Base-by-base conservation (phyloP, 1,284 basidiomycete species). In the Neotropicomus parvogracilis region DNA sequence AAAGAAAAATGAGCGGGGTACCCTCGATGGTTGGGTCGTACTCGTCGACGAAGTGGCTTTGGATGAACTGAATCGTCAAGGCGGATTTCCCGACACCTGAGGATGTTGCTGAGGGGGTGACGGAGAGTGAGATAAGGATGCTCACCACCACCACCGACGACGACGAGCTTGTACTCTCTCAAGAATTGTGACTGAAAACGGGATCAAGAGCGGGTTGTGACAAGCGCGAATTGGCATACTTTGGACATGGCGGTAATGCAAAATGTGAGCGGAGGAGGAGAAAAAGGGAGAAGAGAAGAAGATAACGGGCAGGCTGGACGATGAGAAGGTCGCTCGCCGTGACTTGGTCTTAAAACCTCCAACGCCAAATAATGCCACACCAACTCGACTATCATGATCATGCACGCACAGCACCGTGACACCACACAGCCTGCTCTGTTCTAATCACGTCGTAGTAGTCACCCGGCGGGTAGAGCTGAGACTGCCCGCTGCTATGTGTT, bases 21-120 rank as follows among this genome's bases (percentile, higher is more conserved):
- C 90, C 91, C 70, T 94, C 95, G 59, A 97, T 98, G 26, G 95
- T 98, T 26, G 95, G 95, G 70, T 97, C 95, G 64, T 95, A 99
- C 72, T 98, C 95, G 70, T 97, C 93, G 44, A 98, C 94, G 68
- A 99, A 99, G 71, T 97, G 91, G 58, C 85, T 88, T 68, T 95
- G 91, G 60, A 97, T 97, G 77, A 98, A 98, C 69, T 97, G 95
- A 65, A 98, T 97, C 39, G 95, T 98, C 70, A 97, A 73, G 20
- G 93, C 93, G 39, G 89, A 95, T 77, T 98, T 97, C 57, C 95
- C 95, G 59, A 97, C 94, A 79, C 92, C 93, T 93, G 55, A n/a
- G 12, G 11, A 19, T 13, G 32, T 27, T 14, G 6, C 4, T 50
- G 40, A 42, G 44, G 46, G 16, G 33, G 36, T 3, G 27, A 6